These are phyloP conservation scores for Bolboschoenus planiculmis DNA, from an alignment of 176 grass and related monocot species.

Conservation along the genomic window DNA sequence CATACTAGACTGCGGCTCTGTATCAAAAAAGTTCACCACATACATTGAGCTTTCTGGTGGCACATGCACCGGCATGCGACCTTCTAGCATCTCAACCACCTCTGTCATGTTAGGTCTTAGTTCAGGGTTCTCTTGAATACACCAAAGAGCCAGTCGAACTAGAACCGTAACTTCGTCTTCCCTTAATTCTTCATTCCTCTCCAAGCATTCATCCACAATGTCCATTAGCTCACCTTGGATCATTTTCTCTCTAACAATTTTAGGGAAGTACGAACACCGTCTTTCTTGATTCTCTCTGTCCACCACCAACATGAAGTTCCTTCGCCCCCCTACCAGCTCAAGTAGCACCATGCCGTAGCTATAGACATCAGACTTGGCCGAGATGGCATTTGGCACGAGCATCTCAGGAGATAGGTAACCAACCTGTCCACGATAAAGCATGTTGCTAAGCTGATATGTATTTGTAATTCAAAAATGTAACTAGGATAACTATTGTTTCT, in stretches of 20 bases:
- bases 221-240: constrained; percentile 29
- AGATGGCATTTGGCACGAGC: constrained; percentile 30
- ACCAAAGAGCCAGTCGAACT: constrained; percentile 29
- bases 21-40: constrained; percentile 14
- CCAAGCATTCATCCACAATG: constrained; percentile 33
- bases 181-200: not conserved
- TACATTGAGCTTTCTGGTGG: constrained; percentile 33
- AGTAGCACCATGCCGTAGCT: constrained; percentile 59
- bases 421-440: too few relatives aligned
- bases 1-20: not conserved
- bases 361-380: constrained; percentile 47
- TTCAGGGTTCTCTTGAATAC: constrained; percentile 26
- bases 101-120: constrained; percentile 31
- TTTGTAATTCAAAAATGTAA: too few relatives aligned
- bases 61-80: constrained; percentile 23
- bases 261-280: constrained; percentile 25
- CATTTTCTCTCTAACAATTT: constrained; percentile 31
- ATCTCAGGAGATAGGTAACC: constrained; percentile 57
- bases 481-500: too few relatives aligned
- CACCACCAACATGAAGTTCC: constrained; percentile 6
- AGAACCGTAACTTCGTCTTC: constrained; percentile 28
- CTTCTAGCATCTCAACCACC: constrained; percentile 38
- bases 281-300: not conserved
- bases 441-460: too few relatives aligned
- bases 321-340: constrained; percentile 45